These are phyloP conservation scores for Picea abies DNA, from an alignment of 83 land plant genomes.

Conservation along the genomic window DNA sequence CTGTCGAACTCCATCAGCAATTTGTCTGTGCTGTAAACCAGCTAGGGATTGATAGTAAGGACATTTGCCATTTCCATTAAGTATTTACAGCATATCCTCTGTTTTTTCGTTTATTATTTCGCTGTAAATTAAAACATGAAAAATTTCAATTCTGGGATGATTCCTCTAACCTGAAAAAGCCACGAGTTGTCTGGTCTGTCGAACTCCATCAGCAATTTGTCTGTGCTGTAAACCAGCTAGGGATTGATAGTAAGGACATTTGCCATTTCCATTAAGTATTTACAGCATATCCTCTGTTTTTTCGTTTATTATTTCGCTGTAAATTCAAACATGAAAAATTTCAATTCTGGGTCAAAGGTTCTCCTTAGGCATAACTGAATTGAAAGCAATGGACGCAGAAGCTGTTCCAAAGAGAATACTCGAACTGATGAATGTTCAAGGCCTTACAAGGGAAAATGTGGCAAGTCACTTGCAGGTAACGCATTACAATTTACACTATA, in stretches of 20 bases:
- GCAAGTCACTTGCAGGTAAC: constrained; percentile 31
- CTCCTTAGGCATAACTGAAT: too few species aligned
- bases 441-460: constrained; percentile 27
- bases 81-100: too few species aligned
- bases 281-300: too few species aligned
- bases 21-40: constrained; percentile 72
- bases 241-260: constrained; percentile 54
- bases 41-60: constrained; percentile 66
- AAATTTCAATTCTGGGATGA: constrained; percentile 37
- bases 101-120: too few species aligned
- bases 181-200: constrained; percentile 67
- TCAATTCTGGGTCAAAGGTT: too few species aligned
- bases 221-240: constrained; percentile 64
- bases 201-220: constrained; percentile 77
- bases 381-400: constrained; percentile 12
- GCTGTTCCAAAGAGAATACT: constrained; percentile 32
- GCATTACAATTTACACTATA: too few species aligned
- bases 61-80: neutral
- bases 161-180: constrained; percentile 47
- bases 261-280: too few species aligned
- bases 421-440: constrained; percentile 30
- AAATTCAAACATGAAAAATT: too few species aligned
- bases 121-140: too few species aligned
- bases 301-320: too few species aligned
- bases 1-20: constrained; percentile 68